These are phyloP conservation scores for Aureobasidium sp. DNA, from an alignment of 2,329 filamentous ascomycete species.

Conservation along the genomic window DNA sequence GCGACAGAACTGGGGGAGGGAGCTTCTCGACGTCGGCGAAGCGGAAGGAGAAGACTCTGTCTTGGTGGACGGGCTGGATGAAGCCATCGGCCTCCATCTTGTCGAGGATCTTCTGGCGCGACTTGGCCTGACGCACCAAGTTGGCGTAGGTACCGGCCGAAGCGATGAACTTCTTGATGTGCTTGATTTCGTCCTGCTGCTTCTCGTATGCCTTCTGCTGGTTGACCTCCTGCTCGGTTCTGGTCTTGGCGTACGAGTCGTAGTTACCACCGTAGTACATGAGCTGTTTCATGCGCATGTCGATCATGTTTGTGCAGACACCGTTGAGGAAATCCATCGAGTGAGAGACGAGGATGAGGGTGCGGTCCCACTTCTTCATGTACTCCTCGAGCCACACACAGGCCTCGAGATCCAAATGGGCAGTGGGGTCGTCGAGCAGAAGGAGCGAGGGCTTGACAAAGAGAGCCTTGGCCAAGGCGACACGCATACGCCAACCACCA, in stretches of 20 bases:
- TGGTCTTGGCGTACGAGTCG: slow-evolving; percentile 92
- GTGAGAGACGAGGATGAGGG: slow-evolving; percentile 92
- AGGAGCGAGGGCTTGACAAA: slow-evolving; percentile 97
- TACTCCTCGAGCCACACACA: slow-evolving; percentile 99
- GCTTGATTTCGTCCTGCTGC: slow-evolving; percentile 96
- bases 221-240: slow-evolving; percentile 89
- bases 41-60: slow-evolving; percentile 92
- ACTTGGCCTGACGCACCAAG: slow-evolving; percentile 97
- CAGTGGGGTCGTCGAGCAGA: slow-evolving; percentile 94
- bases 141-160: slow-evolving; percentile 99
- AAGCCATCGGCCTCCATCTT: slow-evolving; percentile 99
- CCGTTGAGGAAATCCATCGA: slow-evolving; percentile 99
- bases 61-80: slow-evolving; percentile 79
- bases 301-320: slow-evolving; percentile 97
- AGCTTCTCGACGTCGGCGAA: slow-evolving; percentile 99
- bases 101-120: slow-evolving; percentile 98
- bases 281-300: slow-evolving; percentile 85
- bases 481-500: slow-evolving; percentile 99
- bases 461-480: slow-evolving; percentile 90
- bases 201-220: slow-evolving; percentile 99
- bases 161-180: slow-evolving; percentile 99
- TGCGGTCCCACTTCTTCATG: slow-evolving; percentile 98
- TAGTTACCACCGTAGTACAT: slow-evolving; percentile 99
- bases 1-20: slow-evolving; percentile 91
- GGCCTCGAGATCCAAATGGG: slow-evolving; percentile 97